These are phyloP conservation scores for Penicillium vulpinum DNA, from an alignment of 2,329 filamentous ascomycete genomes.

Conservation along the genomic window DNA sequence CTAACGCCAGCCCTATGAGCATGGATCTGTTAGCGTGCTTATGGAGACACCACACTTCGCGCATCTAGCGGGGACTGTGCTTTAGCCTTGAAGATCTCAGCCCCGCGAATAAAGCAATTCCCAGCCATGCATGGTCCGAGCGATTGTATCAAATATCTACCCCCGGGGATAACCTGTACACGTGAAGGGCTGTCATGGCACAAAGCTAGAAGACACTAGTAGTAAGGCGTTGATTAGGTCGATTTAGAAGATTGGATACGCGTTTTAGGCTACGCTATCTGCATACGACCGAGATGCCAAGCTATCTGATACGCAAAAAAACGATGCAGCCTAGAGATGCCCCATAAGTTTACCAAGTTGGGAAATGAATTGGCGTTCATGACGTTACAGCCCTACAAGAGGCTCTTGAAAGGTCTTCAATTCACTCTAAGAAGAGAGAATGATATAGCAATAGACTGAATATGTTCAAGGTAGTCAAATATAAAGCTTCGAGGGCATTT, in stretches of 20 bases:
- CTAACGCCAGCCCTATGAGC: constrained; percentile 23
- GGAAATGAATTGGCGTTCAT: constrained; percentile 5
- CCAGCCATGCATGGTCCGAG: background rate
- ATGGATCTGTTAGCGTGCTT: constrained; percentile 14
- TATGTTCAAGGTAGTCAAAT: background rate
- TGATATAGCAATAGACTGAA: background rate
- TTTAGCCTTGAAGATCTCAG: constrained; percentile 2
- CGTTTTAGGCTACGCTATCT: constrained; percentile 10
- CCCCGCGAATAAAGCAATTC: background rate
- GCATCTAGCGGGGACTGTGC: background rate
- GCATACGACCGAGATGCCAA: constrained; percentile 8
- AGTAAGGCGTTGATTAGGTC: background rate
- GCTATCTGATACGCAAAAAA: constrained; percentile 18
- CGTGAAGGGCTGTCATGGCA: background rate
- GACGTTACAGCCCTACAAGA: background rate
- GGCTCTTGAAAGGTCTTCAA: no score
- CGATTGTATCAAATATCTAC: background rate
- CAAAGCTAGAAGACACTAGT: background rate
- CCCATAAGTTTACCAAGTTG: constrained; percentile 17
- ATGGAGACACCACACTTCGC: background rate
- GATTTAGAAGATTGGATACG: constrained; percentile 5
- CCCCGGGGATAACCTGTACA: background rate
- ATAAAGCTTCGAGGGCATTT: background rate
- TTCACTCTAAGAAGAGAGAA: background rate
- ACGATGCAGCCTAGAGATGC: constrained; percentile 25